Base-by-base conservation (phyloP, 306 rosid species). In the Arachis hypogaea region DNA sequence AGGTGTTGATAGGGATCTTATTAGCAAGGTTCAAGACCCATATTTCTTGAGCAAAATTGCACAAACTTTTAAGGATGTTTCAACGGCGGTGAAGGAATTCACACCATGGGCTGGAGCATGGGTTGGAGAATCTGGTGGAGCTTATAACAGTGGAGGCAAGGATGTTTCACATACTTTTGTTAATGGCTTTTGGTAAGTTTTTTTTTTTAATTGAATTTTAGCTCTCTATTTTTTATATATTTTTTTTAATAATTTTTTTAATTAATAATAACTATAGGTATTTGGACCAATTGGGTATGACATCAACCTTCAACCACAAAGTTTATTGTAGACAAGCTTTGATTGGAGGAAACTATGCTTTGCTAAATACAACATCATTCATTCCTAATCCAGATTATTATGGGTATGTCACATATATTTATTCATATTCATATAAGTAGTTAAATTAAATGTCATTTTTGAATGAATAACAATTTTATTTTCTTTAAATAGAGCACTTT, bases 91-190 rank as follows among this genome's bases (percentile, higher is more conserved):
- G 0, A 14, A 70, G 36, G 59, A 81, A 2, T 79, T 70, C 45
- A 36, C 80, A 0, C 90, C 90, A 28, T 62, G 77, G 82, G 69
- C 88, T 9, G 84, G 78, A n/a, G 73, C 89, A 11, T 86, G 97
- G 93, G 82, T 90, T 74, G 93, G 93, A 5, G 93, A 90, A 81
- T 52, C 92, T 46, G 93, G 97, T 7, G 97, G 96, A 72, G 89
- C 96, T 59, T 90, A 69, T 60, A 88, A 90, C 14, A 90, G 93
- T 65, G 96, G 96, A 36, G 88, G 96, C 77, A 85, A 46, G 80
- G 63, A 79, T 55, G 86, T 88, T 41, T 85, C 91, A 38, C 85
- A 88, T 18, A 86, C 87, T 45, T 88, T 90, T 76, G 89, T 63
- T 5, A 30, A 84, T 80, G 92, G 92, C 42, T 88, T 88, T 64